A percentile compares a stretch with the other conserved stretches of the same genome.
phyloP scores from a whole-genome alignment of 148 eudicot species.

The Talinum fruticosum region DNA sequence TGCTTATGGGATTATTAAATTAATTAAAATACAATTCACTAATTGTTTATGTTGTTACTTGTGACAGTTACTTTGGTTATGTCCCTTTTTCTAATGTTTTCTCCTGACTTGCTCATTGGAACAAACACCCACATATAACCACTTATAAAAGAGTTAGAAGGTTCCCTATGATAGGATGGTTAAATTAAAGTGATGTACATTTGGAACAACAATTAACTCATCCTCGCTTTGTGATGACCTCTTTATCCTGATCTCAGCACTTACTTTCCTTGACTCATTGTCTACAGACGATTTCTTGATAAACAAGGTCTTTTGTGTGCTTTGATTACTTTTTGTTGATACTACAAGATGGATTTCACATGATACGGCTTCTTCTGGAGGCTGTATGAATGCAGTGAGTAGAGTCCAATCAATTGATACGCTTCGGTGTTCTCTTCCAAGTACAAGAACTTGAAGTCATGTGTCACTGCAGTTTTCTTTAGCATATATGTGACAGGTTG shows the following conservation, averaged over 20 bases:
- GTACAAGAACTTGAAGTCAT: not conserved
- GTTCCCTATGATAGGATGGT: not conserved
- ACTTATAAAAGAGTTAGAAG: not conserved
- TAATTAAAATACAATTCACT: not conserved
- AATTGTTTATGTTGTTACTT: not conserved
- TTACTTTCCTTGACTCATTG: not conserved
- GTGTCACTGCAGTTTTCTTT: not conserved
- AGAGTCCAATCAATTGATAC: not conserved
- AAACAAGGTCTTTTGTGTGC: not conserved
- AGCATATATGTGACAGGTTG: too few relatives aligned
- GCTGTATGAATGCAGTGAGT: not conserved
- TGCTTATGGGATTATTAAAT: not conserved
- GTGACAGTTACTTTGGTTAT: not conserved
- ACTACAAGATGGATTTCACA: not conserved
- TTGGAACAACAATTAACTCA: not conserved
- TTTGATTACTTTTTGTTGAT: too few relatives aligned
- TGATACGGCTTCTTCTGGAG: not conserved
- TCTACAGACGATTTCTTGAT: not conserved
- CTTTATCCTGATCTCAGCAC: not conserved
- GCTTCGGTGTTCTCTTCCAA: not conserved
- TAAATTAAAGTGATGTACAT: not conserved
- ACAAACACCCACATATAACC: not conserved
- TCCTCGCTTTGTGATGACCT: not conserved
- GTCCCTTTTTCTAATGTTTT: not conserved
- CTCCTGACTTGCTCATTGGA: not conserved